Conservation (phyloP, 257 asterid species). For the Fraxinus quadrangulata region DNA sequence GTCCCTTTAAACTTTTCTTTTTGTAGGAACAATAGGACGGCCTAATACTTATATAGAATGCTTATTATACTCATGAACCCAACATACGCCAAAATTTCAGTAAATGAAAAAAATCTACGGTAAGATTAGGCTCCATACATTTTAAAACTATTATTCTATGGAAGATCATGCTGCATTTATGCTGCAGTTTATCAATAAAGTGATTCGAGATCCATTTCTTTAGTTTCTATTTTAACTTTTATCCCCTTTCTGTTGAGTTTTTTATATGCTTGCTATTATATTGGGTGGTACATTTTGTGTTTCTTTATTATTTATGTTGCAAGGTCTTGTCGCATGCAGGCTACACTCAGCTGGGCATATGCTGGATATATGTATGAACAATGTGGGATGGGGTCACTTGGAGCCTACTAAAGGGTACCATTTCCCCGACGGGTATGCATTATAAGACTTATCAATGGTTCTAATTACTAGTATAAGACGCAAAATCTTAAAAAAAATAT, state of each 20-base stretch:
- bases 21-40: not conserved
- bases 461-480: not conserved
- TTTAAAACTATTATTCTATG: not conserved
- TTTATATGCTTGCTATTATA: not conserved
- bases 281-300: conserved; percentile 5
- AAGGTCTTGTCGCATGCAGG: conserved; percentile 37
- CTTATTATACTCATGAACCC: not conserved
- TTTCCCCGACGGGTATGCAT: conserved; percentile 73
- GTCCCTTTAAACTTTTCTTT: not conserved
- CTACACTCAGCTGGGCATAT: conserved; percentile 88
- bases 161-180: not conserved
- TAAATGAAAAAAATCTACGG: not conserved
- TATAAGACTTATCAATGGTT: not conserved
- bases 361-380: conserved; percentile 70
- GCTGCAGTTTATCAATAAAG: not conserved
- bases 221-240: not conserved
- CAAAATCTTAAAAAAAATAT: not conserved
- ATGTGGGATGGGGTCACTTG: conserved; percentile 73
- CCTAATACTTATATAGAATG: not conserved
- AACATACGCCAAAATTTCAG: not conserved
- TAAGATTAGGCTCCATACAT: not conserved
- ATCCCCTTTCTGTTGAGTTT: not conserved
- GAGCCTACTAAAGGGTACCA: conserved; percentile 76
- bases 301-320: not conserved
- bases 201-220: not conserved